Conservation (phyloP, 1,284 basidiomycete species). For the Cystobasidium slooffiae region DNA sequence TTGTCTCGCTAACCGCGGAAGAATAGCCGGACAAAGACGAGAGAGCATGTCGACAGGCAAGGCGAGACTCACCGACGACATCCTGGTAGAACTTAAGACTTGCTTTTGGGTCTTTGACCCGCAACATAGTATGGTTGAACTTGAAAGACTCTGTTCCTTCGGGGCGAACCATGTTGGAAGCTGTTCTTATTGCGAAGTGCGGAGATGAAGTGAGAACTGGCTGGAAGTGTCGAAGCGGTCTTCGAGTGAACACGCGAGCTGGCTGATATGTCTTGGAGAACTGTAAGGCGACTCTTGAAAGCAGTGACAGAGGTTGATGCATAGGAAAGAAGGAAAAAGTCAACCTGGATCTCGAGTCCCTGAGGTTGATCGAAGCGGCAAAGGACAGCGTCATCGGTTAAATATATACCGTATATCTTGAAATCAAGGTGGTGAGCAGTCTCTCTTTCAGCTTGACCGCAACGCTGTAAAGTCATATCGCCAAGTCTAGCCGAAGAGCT, state of each 20-base stretch:
- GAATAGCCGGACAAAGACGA: not conserved
- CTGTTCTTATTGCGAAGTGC: conserved; percentile 28
- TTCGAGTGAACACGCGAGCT: not conserved
- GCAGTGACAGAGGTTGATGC: not conserved
- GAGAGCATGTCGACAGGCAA: not conserved
- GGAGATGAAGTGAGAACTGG: not conserved
- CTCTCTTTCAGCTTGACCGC: no score
- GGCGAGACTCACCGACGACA: conserved; percentile 28
- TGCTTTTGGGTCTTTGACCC: conserved; percentile 45
- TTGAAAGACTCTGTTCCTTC: conserved; percentile 42
- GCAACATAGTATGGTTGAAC: conserved; percentile 44
- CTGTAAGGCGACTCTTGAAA: not conserved
- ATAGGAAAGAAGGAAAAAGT: not conserved
- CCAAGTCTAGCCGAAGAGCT: no score
- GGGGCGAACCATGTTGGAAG: conserved; percentile 24
- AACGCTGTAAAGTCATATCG: no score
- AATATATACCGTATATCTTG: no score
- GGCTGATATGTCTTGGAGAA: not conserved
- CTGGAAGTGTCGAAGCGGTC: not conserved
- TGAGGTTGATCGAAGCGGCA: no score
- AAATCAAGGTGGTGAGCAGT: no score
- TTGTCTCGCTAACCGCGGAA: not conserved
- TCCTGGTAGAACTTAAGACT: conserved; percentile 42
- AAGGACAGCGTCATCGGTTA: no score
- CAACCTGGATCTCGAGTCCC: no score